Evolutionary conservation across 106 monocot species (phyloP).

Genomic region (Dioscorea zingiberensis): DNA sequence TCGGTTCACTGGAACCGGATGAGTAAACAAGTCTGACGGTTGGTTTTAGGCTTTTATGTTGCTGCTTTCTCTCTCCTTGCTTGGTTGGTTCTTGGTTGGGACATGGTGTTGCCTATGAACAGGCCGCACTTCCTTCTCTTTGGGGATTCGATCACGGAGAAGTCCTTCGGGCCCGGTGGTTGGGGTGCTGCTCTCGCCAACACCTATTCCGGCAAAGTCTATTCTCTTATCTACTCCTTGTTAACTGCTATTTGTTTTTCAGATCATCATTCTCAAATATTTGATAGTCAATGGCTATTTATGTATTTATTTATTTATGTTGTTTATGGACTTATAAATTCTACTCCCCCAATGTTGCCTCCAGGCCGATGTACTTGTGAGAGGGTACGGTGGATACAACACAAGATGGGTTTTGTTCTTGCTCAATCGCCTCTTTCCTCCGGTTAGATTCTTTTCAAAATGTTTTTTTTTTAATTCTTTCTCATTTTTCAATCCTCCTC

Average conservation of each 20-base stretch:
- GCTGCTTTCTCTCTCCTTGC: no score
- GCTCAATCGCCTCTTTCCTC: conserved; percentile 66
- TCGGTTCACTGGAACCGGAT: no score
- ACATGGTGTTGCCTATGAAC: neutral
- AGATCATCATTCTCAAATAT: neutral
- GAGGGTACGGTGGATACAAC: conserved; percentile 97
- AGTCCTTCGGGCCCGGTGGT: conserved; percentile 70
- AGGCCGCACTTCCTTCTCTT: conserved; percentile 72
- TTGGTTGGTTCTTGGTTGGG: neutral
- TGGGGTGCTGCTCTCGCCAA: conserved; percentile 92
- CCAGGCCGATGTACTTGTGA: conserved; percentile 84
- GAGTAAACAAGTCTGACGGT: no score
- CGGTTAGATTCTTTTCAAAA: conserved; percentile 32
- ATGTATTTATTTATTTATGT: neutral
- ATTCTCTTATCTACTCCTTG: neutral
- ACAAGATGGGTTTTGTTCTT: conserved; percentile 85
- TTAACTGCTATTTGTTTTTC: neutral
- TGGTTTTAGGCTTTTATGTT: no score
- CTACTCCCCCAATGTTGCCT: neutral
- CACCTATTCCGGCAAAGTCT: conserved; percentile 85
- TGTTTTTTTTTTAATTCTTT: neutral
- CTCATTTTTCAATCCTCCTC: no score
- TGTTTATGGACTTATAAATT: no score
- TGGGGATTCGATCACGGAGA: conserved; percentile 93
- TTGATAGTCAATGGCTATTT: neutral